Evolutionary conservation across 1,284 basidiomycete genomes (phyloP), one percentile per base, ranked within the genome.

Genomic region (Mycena sp.): DNA sequence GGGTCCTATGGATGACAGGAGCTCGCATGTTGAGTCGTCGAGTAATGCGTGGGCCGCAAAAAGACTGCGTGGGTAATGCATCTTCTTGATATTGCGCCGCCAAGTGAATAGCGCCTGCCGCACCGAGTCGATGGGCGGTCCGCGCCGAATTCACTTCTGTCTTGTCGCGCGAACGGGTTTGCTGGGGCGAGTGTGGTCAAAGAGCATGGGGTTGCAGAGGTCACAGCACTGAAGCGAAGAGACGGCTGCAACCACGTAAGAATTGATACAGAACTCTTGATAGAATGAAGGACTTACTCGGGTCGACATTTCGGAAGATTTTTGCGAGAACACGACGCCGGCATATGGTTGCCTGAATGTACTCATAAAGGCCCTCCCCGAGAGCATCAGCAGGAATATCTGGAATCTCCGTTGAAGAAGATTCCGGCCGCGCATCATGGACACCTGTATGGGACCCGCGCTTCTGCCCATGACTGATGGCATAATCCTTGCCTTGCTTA

Each of bases 181-280:
- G 26, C 55, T 50, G 1, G 72, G 70, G 3, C 70, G 70, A 1
- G 61, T 67, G 9, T 10, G 58, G 32, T 74, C 59, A 17, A 75
- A 64, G 0, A 75, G 61, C 0, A 14, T 10, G 4, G 72, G 69
- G 23, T 62, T 35, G 53, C 73, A 75, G 0, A 71, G 26, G 54
- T 75, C 72, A 32, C 73, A 75, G n/a, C n/a, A n/a, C n/a, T n/a
- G n/a, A n/a, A n/a, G n/a, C n/a, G n/a, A n/a, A n/a, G n/a, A n/a
- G n/a, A 56, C 72, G 74, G 28, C 52, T 23, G 16, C 17, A 4
- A 25, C 21, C 19, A n/a, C 19, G 14, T 44, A 25, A 28, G 10
- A 26, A 21, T 28, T 45, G 29, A 12, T 10, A 17, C 17, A 30
- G 21, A 17, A 37, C n/a, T n/a, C 29, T 7, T 16, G 17, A 50